These are phyloP conservation scores for Kandelia obovata DNA, from an alignment of 345 rosid genomes.

Conservation along the genomic window DNA sequence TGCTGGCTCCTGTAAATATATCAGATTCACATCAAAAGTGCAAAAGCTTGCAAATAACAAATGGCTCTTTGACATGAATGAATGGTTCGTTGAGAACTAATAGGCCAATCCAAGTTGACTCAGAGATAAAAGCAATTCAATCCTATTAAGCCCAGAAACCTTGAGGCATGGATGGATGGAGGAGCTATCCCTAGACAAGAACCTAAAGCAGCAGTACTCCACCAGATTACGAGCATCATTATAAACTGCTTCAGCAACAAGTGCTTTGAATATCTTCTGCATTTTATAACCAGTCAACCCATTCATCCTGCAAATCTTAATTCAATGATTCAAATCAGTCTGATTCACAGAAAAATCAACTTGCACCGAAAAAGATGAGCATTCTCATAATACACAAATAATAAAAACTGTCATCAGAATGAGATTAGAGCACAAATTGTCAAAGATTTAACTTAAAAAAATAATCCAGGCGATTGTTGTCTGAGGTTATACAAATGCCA, in stretches of 20 bases:
- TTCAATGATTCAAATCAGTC: slow-evolving; percentile 39
- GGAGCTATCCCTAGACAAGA: slow-evolving; percentile 77
- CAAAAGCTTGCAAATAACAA: not conserved
- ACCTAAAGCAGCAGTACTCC: slow-evolving; percentile 94
- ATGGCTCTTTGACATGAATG: too few species aligned
- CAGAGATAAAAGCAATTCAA: not conserved
- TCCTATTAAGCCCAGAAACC: slow-evolving; percentile 40
- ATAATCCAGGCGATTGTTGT: too few species aligned
- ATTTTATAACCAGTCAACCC: slow-evolving; percentile 76
- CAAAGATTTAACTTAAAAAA: too few species aligned
- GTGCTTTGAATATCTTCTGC: slow-evolving; percentile 82
- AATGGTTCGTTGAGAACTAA: too few species aligned
- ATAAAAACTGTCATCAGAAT: not conserved
- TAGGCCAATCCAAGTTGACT: not conserved
- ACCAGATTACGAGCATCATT: slow-evolving; percentile 67
- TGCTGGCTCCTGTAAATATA: slow-evolving; percentile 68
- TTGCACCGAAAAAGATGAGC: not conserved
- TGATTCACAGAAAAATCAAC: not conserved
- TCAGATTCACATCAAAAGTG: slow-evolving; percentile 1
- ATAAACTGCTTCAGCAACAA: slow-evolving; percentile 56
- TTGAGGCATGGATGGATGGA: slow-evolving; percentile 77
- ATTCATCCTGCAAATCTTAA: slow-evolving; percentile 78
- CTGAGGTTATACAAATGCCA: too few species aligned
- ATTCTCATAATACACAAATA: not conserved
- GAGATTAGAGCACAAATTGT: not conserved